These are phyloP conservation scores for Barnettozyma siamensis DNA, from an alignment of 805 yeast genomes.

Conservation along the genomic window DNA sequence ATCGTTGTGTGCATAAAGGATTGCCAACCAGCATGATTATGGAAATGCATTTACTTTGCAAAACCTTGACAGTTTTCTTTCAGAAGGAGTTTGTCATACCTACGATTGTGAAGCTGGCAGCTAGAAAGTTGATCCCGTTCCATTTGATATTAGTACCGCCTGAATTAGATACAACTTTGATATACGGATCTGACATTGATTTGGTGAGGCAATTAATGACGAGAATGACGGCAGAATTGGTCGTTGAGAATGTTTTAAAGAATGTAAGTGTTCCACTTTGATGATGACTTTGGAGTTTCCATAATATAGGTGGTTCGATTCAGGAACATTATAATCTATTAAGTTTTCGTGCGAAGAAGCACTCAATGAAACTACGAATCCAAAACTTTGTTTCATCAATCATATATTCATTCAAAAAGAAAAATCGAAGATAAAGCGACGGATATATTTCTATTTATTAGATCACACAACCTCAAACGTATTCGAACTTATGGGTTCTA, in stretches of 20 bases:
- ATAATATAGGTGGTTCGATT: too few species aligned
- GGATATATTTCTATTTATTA: too few species aligned
- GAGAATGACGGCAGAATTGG: conserved; percentile 39
- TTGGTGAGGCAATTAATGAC: conserved; percentile 36
- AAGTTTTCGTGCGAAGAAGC: too few species aligned
- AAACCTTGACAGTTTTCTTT: conserved; percentile 38
- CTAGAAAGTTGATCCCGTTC: conserved; percentile 43
- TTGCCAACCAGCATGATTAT: conserved; percentile 40
- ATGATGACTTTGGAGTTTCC: too few species aligned
- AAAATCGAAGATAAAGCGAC: too few species aligned
- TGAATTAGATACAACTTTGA: conserved; percentile 44
- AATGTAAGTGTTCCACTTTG: conserved; percentile 45
- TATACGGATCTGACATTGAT: conserved; percentile 50
- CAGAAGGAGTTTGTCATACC: conserved; percentile 45
- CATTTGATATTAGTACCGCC: conserved; percentile 35
- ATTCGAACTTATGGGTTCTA: conserved; percentile 11
- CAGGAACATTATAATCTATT: too few species aligned
- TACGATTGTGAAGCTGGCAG: conserved; percentile 43
- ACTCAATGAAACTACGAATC: too few species aligned
- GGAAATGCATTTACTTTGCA: conserved; percentile 37
- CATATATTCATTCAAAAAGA: too few species aligned
- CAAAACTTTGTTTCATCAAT: too few species aligned
- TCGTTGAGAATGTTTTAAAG: conserved; percentile 46
- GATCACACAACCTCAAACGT: conserved; percentile 2
- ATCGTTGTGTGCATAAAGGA: conserved; percentile 49